These are phyloP conservation scores for Coemansia sp. DNA, from an alignment of 192 early-diverging fungal genomes.

Conservation along the genomic window DNA sequence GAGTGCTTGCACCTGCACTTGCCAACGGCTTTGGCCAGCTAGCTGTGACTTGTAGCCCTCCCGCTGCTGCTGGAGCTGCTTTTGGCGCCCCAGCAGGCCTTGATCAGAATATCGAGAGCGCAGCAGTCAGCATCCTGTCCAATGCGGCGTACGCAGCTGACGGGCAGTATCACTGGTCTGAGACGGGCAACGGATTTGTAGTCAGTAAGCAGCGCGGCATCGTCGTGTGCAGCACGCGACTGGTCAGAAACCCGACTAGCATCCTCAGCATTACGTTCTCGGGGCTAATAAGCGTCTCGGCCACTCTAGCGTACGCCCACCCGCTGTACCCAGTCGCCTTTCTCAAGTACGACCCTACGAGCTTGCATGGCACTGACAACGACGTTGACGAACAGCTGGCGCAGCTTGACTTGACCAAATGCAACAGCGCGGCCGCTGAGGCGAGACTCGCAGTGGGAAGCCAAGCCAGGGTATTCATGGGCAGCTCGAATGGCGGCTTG, in stretches of 20 bases:
- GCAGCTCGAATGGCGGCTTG: background rate
- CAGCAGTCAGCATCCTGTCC: conserved; percentile 15
- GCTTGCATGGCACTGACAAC: background rate
- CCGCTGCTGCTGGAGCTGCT: background rate
- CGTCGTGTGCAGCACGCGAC: conserved; percentile 75
- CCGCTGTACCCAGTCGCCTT: conserved; percentile 61
- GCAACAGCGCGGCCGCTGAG: background rate
- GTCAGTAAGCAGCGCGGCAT: conserved; percentile 77
- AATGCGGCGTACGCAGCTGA: conserved; percentile 20
- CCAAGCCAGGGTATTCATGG: conserved; percentile 10
- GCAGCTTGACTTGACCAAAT: background rate
- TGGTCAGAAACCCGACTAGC: conserved; percentile 75
- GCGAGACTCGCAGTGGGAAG: conserved; percentile 15
- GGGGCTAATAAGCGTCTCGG: conserved; percentile 77
- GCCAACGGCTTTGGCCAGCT: background rate
- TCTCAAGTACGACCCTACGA: conserved; percentile 30
- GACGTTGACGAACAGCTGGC: background rate
- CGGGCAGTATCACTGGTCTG: conserved; percentile 13
- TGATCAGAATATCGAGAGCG: conserved; percentile 3
- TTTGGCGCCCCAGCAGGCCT: background rate
- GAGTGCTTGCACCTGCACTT: background rate
- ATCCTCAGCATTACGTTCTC: conserved; percentile 86
- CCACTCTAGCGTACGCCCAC: conserved; percentile 77
- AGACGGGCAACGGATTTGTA: conserved; percentile 65
- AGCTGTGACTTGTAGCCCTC: no score